phyloP scores from a whole-genome alignment of 805 yeast species.

The Metschnikowia hibisci region DNA sequence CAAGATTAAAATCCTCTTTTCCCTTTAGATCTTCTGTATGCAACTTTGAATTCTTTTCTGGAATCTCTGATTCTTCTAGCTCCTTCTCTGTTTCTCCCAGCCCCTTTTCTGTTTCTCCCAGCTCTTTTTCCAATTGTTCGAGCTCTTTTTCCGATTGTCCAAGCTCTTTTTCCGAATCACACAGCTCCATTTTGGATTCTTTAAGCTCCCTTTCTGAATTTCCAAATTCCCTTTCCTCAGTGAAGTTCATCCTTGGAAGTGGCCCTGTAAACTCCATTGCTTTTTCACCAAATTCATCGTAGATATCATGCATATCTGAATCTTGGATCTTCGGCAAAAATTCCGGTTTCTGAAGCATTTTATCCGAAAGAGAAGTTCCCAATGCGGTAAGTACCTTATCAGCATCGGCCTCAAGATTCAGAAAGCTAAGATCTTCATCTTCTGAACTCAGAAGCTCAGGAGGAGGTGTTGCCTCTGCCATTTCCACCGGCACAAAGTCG shows the following conservation, averaged over 20 bases:
- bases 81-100: too few species aligned
- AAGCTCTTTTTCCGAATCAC: too few species aligned
- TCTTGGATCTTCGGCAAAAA: constrained; percentile 3
- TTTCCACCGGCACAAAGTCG: constrained; percentile 29
- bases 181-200: too few species aligned
- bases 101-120: too few species aligned
- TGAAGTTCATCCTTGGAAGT: background rate
- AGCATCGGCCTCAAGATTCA: constrained; percentile 20
- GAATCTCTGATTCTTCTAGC: background rate
- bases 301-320: background rate
- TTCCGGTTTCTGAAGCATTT: constrained; percentile 7
- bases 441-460: constrained; percentile 7
- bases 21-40: too few species aligned
- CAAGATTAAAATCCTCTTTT: background rate
- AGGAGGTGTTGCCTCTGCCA: constrained; percentile 8
- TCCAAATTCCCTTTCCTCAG: background rate
- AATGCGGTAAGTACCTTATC: constrained; percentile 13
- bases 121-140: too few species aligned
- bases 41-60: too few species aligned
- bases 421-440: constrained; percentile 14
- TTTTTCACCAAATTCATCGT: constrained; percentile 13
- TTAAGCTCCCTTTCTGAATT: too few species aligned
- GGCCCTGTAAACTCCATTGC: constrained; percentile 32
- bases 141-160: too few species aligned
- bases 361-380: constrained; percentile 2